Base-by-base conservation (phyloP, 164 flowering plant species). In the Litsea cubeba region DNA sequence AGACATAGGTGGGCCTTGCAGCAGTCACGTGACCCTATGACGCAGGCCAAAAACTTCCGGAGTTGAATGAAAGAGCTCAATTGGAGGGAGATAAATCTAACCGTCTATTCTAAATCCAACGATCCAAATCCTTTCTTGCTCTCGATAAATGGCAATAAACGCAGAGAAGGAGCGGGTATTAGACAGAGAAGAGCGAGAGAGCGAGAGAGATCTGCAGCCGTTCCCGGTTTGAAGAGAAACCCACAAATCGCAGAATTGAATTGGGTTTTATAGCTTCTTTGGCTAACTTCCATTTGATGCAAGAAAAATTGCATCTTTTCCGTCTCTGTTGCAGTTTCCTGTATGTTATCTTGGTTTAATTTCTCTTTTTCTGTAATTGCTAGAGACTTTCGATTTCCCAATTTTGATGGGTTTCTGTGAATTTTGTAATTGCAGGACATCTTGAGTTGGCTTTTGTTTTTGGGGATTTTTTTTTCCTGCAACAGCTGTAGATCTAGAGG, bases 401-500 rank as follows among this genome's bases (percentile, higher is more conserved):
- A 66, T 28, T 66, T 66, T 66, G 40, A 66, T 66, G 69, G 20
- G 7, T 66, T 26, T 26, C 18, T 28, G 22, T 35, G 28, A 63
- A 66, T 66, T 17, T 28, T 66, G 28, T 28, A 35, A 14, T 26
- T 66, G 5, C 30, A 66, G 69, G 40, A 30, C 28, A 66, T 14
- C 20, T 30, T 66, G 46, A 64, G 67, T n/a, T 64, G 67, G 67
- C 8, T 60, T 64, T 25, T 28, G 22, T 64, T 64, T 24, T 63
- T 30, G 46, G 40, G 15, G 5, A 10, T 25, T 28, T 65, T 25
- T 25, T 64, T 70, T 50, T 50, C 65, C 30, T 25, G 51, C 25
- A 4, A 54, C 50, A n/a, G 35, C 24, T 50, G 46, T 69, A 75
- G 85, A 83, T 83, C 83, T 76, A 80, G 80, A 76, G 84, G 84